Evolutionary conservation across 1,284 basidiomycete genomes (phyloP).

Genomic region (Tremellales sp.): DNA sequence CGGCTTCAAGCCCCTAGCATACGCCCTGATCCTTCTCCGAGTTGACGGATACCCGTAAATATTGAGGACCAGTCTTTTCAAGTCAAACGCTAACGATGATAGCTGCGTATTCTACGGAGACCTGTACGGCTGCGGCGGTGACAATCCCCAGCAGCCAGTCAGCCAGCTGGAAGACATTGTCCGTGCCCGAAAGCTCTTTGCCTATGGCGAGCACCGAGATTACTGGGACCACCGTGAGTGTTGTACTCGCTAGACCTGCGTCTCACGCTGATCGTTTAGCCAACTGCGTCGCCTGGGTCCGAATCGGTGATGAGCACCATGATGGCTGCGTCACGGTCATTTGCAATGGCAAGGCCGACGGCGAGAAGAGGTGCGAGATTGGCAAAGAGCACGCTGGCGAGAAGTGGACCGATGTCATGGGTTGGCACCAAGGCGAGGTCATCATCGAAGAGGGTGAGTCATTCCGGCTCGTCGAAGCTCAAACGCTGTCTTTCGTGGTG

Average conservation of each 20-base stretch:
- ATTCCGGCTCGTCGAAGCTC: background rate
- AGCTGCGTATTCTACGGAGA: conserved; percentile 83
- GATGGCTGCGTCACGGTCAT: conserved; percentile 53
- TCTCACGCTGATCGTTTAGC: conserved; percentile 16
- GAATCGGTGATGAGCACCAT: conserved; percentile 53
- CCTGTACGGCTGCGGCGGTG: conserved; percentile 56
- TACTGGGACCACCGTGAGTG: conserved; percentile 54
- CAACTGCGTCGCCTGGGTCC: conserved; percentile 54
- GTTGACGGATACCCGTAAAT: conserved; percentile 81
- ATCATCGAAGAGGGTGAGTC: conserved; percentile 51
- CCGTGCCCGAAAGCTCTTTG: conserved; percentile 53
- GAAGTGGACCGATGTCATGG: conserved; percentile 57
- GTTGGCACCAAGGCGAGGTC: conserved; percentile 56
- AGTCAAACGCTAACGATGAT: background rate
- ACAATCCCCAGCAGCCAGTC: conserved; percentile 51
- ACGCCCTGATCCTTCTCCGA: conserved; percentile 80
- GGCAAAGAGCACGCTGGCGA: conserved; percentile 55
- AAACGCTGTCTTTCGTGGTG: background rate
- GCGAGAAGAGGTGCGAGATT: conserved; percentile 52
- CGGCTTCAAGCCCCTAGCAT: conserved; percentile 60
- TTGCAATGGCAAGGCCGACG: conserved; percentile 47
- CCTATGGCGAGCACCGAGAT: conserved; percentile 54
- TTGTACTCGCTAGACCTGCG: conserved; percentile 1
- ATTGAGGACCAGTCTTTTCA: background rate
- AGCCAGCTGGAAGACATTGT: conserved; percentile 54